These are phyloP conservation scores for Aspergillus jensenii DNA, from an alignment of 2,329 filamentous ascomycete species.

Conservation along the genomic window DNA sequence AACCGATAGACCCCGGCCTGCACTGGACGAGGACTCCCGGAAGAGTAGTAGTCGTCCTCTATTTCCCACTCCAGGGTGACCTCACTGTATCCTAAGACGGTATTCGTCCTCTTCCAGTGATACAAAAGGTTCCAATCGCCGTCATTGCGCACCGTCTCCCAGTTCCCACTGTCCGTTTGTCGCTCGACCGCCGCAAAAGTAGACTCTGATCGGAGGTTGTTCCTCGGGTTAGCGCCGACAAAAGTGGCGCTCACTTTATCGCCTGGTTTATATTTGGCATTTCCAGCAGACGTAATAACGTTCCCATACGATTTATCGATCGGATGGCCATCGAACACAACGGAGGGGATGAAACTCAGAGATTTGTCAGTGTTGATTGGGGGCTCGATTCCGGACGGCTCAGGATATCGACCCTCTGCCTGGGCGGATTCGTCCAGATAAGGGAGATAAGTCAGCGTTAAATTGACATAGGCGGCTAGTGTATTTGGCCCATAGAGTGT, in stretches of 20 bases:
- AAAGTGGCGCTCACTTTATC: conserved; percentile 67
- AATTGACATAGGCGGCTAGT: conserved; percentile 82
- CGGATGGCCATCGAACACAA: conserved; percentile 70
- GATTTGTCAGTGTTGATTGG: conserved; percentile 77
- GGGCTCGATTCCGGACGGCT: conserved; percentile 60
- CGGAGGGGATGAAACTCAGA: conserved; percentile 75
- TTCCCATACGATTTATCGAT: conserved; percentile 70
- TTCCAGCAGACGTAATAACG: conserved; percentile 54
- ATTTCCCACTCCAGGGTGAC: conserved; percentile 81
- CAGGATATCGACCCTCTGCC: conserved; percentile 42
- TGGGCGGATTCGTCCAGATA: conserved; percentile 57
- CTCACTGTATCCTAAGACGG: conserved; percentile 71
- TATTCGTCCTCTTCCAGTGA: conserved; percentile 72
- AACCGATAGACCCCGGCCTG: conserved; percentile 70
- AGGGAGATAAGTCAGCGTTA: conserved; percentile 70
- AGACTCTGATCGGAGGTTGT: conserved; percentile 74
- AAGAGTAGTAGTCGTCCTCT: conserved; percentile 52
- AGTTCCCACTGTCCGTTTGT: conserved; percentile 49
- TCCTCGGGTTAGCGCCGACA: conserved; percentile 84
- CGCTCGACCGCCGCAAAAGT: conserved; percentile 78
- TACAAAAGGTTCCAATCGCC: conserved; percentile 81
- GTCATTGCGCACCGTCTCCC: conserved; percentile 70
- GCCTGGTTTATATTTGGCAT: conserved; percentile 59
- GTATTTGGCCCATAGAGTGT: conserved; percentile 84
- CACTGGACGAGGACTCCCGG: conserved; percentile 34